Evolutionary conservation across 331 rosid species (phyloP).

Genomic region (Malus hybrid): DNA sequence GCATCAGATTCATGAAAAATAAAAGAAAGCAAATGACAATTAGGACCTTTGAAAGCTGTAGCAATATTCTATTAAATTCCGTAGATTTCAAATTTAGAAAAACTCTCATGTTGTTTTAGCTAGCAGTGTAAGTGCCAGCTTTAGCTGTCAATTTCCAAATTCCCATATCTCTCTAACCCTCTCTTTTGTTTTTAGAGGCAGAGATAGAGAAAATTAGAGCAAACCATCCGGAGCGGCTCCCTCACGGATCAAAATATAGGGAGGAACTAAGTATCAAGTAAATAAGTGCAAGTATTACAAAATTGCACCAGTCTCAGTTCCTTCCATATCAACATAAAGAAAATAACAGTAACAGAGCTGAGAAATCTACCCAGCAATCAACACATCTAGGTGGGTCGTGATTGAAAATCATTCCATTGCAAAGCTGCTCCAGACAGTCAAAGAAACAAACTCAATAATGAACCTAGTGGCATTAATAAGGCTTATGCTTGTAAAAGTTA

Average conservation of each 20-base stretch:
- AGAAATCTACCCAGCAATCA: conserved; percentile 59
- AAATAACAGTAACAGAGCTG: background rate
- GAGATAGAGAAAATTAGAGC: background rate
- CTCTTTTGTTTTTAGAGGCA: background rate
- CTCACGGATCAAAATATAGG: background rate
- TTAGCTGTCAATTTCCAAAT: background rate
- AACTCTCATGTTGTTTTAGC: background rate
- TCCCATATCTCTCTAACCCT: background rate
- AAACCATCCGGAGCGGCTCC: background rate
- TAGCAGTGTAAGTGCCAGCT: background rate
- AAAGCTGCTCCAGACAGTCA: conserved; percentile 65
- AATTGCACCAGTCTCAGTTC: background rate
- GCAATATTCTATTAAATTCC: background rate
- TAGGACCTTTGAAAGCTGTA: background rate
- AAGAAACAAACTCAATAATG: conserved; percentile 19
- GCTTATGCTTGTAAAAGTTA: background rate
- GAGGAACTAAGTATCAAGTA: background rate
- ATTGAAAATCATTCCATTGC: conserved; percentile 87
- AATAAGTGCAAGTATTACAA: too few species aligned
- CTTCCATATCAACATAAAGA: background rate
- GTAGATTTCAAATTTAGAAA: background rate
- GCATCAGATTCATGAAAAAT: too few species aligned
- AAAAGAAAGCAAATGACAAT: background rate
- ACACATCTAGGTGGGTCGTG: conserved; percentile 79
- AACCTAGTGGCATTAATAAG: conserved; percentile 11